Evolutionary conservation across 306 rosid species (phyloP), one percentile per base, ranked within the genome.

Genomic region (Quillaja saponaria): DNA sequence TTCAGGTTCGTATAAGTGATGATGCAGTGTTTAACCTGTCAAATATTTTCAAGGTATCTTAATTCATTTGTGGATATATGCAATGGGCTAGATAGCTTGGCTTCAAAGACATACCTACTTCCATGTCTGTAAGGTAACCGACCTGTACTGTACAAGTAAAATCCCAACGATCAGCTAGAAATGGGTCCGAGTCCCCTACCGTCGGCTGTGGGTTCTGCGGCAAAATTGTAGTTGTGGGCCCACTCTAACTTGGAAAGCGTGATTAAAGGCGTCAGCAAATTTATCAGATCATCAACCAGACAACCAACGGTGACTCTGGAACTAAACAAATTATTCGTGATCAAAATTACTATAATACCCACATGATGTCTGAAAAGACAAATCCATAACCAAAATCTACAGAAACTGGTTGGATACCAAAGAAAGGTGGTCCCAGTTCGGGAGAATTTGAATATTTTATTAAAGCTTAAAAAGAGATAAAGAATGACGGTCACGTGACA

Each of bases 101-200:
- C 91, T 81, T 81, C 78, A 33, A 81, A 85, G 90, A 57, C 70
- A 72, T 45, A 64, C 34, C 38, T 55, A 70, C 66, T 34, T 25
- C 34, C 6, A 51, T 14, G 45, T 55, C 46, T 13, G 58, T 58
- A 68, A 77, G 34, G 55, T 62, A 48, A 72, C 71, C 13, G 52
- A 72, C 71, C 13, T 66, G 20, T 41, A 55, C 4, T 25, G 31
- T 25, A 25, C n/a, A 68, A 42, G 54, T 44, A 31, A 51, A 58
- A 46, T 35, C 69, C n/a, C 68, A 63, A 69, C 72, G 57, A 55
- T 10, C 4, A 7, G 60, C 44, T 16, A 0, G 17, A 34, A 13
- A 13, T 16, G 42, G 67, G 46, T 12, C 67, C 50, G 39, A 18
- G 49, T 20, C 48, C 11, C 33, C n/a, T n/a, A 11, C 6, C 17